These are phyloP conservation scores for Backusella morwellensis DNA, from an alignment of 192 early-diverging fungal genomes.

Conservation along the genomic window DNA sequence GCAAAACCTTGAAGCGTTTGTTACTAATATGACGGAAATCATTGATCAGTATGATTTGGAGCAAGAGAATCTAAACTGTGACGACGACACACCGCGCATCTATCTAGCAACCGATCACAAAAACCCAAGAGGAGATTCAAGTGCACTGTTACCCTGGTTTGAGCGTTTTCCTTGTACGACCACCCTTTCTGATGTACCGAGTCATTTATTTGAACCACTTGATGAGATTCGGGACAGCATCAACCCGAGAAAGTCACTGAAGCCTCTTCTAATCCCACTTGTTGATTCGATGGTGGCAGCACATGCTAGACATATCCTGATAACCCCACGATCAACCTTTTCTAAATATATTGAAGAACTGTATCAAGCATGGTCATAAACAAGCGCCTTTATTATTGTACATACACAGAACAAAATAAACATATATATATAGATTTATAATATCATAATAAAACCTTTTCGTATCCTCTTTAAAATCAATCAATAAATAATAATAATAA, in stretches of 20 bases:
- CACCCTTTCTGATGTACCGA: conserved; percentile 38
- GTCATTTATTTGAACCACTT: conserved; percentile 31
- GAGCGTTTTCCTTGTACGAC: conserved; percentile 39
- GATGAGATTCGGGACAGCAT: conserved; percentile 19
- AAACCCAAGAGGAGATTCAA: conserved; percentile 34
- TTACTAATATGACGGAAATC: conserved; percentile 1
- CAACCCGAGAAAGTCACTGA: conserved; percentile 21
- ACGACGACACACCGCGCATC: conserved; percentile 21
- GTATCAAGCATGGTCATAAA: conserved; percentile 16
- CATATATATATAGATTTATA: not conserved
- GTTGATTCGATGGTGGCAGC: conserved; percentile 37
- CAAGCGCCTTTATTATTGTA: not conserved
- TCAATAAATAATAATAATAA: not conserved
- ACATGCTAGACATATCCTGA: conserved; percentile 20
- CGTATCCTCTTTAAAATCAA: not conserved
- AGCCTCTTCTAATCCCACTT: conserved; percentile 23
- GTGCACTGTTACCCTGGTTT: conserved; percentile 30
- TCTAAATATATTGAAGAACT: conserved; percentile 33
- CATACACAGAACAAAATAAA: not conserved
- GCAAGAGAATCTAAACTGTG: not conserved
- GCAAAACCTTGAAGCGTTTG: not conserved
- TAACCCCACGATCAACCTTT: conserved; percentile 32
- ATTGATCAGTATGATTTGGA: not conserved
- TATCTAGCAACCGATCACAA: conserved; percentile 52
- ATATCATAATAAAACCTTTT: not conserved